A percentile compares a stretch with the other conserved stretches of the same genome.
Conservation (phyloP, 352 stramenopile species). For the Globisporangium mamillatum region DNA sequence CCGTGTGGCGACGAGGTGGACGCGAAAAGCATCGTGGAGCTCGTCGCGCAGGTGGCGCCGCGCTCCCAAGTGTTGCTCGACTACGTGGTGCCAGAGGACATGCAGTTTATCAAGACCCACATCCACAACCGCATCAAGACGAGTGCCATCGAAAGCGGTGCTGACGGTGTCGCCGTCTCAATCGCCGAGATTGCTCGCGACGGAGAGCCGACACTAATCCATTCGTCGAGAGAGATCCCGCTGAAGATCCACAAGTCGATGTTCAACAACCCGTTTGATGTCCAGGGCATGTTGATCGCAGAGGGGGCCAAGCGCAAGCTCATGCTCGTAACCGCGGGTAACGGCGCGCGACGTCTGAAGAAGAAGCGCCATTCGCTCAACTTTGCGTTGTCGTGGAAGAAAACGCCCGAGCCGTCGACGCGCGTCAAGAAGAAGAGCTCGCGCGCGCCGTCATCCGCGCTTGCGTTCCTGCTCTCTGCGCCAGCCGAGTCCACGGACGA, state of each 20-base stretch:
- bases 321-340: conserved; percentile 65
- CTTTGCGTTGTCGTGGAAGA: conserved; percentile 84
- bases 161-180: neutral
- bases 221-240: conserved; percentile 51
- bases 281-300: conserved; percentile 74
- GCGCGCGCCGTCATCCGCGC: conserved; percentile 49
- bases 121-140: conserved; percentile 46
- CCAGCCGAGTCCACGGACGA: conserved; percentile 69
- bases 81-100: conserved; percentile 47
- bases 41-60: conserved; percentile 53
- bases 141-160: neutral
- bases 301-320: conserved; percentile 76
- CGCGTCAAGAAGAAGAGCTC: conserved; percentile 74
- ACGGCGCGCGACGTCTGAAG: conserved; percentile 69
- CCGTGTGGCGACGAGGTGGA: conserved; percentile 84
- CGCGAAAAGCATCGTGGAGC: conserved; percentile 79
- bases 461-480: conserved; percentile 80
- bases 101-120: conserved; percentile 66
- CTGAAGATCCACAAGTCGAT: conserved; percentile 83
- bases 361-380: conserved; percentile 84
- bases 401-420: conserved; percentile 54
- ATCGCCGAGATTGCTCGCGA: conserved; percentile 25
- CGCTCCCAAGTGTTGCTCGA: conserved; percentile 75
- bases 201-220: conserved; percentile 31
- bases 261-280: conserved; percentile 75